Conservation (phyloP, 73 alveolate genomes). For the Stentor coeruleus region DNA sequence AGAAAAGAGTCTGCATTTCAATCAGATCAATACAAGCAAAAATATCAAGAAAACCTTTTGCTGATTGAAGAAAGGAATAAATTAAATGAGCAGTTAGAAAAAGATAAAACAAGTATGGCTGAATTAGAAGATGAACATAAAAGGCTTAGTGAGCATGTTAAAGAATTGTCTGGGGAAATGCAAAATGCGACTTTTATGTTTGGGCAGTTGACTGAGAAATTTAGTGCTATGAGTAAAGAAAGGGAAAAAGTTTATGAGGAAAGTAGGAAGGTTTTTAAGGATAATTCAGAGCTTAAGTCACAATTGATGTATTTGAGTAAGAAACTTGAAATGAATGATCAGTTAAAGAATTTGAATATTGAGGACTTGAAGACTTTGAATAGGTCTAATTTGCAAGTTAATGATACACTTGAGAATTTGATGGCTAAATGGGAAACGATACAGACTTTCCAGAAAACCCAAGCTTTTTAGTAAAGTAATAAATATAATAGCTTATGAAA, state of each 20-base stretch:
- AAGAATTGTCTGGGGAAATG: background rate
- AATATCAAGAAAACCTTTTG: background rate
- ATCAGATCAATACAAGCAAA: background rate
- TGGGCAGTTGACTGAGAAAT: background rate
- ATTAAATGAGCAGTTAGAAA: background rate
- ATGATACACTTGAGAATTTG: background rate
- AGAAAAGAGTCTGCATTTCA: slow-evolving; percentile 13
- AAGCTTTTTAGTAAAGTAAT: background rate
- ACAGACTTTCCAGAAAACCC: slow-evolving; percentile 20
- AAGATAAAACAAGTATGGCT: background rate
- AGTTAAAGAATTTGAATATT: background rate
- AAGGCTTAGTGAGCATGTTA: background rate
- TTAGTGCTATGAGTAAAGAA: background rate
- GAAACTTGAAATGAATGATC: slow-evolving; percentile 11
- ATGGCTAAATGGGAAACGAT: background rate
- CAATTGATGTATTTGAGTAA: slow-evolving; percentile 6
- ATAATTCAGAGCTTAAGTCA: background rate
- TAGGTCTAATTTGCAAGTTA: slow-evolving; percentile 9
- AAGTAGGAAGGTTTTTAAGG: background rate
- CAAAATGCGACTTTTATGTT: background rate
- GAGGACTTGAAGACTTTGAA: slow-evolving; percentile 2
- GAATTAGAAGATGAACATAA: background rate
- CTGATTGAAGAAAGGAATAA: slow-evolving; percentile 23
- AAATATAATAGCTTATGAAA: background rate
- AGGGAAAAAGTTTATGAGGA: background rate